These are phyloP conservation scores for Eremochloa ophiuroides DNA, from an alignment of 176 grass and related monocot genomes.

Conservation along the genomic window DNA sequence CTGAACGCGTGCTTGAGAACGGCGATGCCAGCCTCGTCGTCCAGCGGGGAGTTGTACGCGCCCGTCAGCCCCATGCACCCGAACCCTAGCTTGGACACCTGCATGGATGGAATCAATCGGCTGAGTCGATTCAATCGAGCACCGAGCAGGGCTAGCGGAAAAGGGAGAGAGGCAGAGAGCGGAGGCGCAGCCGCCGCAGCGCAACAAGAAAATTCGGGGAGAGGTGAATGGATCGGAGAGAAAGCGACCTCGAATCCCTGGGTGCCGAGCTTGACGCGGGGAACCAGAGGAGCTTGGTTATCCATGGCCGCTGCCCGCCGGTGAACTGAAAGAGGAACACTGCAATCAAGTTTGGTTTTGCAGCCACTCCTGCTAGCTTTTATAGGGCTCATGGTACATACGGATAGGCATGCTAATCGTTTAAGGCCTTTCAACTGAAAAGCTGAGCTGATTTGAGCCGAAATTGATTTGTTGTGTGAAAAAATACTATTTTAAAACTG, in stretches of 20 bases:
- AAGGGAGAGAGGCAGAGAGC: not conserved
- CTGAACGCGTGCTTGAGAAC: conserved; percentile 69
- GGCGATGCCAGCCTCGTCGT: conserved; percentile 47
- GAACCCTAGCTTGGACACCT: conserved; percentile 89
- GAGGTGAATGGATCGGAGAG: not conserved
- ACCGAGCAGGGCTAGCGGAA: not conserved
- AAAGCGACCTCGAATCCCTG: conserved; percentile 46
- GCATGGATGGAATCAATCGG: not conserved
- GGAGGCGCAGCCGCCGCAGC: not conserved
- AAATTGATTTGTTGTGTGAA: too few species aligned
- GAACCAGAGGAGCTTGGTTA: conserved; percentile 4
- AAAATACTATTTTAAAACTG: too few species aligned
- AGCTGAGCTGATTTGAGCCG: too few species aligned
- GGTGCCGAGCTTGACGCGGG: conserved; percentile 42
- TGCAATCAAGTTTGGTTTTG: not conserved
- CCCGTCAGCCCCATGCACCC: conserved; percentile 67
- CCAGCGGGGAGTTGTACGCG: conserved; percentile 46
- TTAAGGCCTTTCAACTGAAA: too few species aligned
- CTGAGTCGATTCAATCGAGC: not conserved
- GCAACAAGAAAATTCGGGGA: not conserved
- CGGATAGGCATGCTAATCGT: too few species aligned
- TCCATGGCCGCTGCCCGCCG: conserved; percentile 14
- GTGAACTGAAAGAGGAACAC: not conserved
- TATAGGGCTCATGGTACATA: too few species aligned
- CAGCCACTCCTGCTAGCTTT: not conserved